Evolutionary conservation across 495 filamentous ascomycete species (phyloP).

Genomic region (Penicillium macrosclerotiorum): DNA sequence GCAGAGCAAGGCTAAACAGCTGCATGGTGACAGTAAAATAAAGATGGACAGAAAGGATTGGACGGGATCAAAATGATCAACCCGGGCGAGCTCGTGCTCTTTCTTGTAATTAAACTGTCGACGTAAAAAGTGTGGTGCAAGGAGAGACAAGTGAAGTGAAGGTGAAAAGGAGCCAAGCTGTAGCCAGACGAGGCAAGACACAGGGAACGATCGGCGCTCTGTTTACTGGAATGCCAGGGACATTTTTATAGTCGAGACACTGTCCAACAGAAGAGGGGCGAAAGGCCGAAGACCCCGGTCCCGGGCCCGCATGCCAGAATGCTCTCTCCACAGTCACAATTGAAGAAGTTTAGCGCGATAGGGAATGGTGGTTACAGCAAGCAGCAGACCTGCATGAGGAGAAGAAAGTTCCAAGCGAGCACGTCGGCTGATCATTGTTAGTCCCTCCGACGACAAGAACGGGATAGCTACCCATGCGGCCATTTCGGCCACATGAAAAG

Average conservation of each 20-base stretch:
- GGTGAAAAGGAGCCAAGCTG: slow-evolving; percentile 1
- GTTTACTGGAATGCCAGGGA: slow-evolving; percentile 35
- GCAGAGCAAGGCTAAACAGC: slow-evolving; percentile 23
- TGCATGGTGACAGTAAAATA: slow-evolving; percentile 25
- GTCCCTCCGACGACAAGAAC: slow-evolving; percentile 4
- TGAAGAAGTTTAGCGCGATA: slow-evolving; percentile 15
- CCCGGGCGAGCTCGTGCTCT: slow-evolving; percentile 20
- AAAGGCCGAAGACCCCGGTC: slow-evolving; percentile 5
- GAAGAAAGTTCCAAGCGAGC: slow-evolving; percentile 12
- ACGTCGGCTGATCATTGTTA: slow-evolving; percentile 26
- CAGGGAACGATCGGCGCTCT: slow-evolving; percentile 25
- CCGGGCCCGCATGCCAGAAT: slow-evolving; percentile 28
- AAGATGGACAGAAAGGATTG: slow-evolving; percentile 13
- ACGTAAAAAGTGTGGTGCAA: slow-evolving; percentile 7
- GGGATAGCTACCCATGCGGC: slow-evolving; percentile 15
- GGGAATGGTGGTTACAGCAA: slow-evolving; percentile 9
- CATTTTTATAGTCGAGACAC: slow-evolving; percentile 30
- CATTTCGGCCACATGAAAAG: slow-evolving; percentile 17
- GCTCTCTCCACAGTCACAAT: slow-evolving; percentile 9
- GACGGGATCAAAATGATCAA: slow-evolving; percentile 23
- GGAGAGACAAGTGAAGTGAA: slow-evolving; percentile 7
- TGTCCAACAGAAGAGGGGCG: slow-evolving; percentile 17
- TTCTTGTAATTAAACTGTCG: slow-evolving; percentile 14
- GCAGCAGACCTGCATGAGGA: slow-evolving; percentile 23
- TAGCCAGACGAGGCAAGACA: slow-evolving; percentile 7